Evolutionary conservation across 2,329 filamentous ascomycete genomes (phyloP), one percentile per base, ranked within the genome.

Genomic region (Arthrinium phaeospermum): DNA sequence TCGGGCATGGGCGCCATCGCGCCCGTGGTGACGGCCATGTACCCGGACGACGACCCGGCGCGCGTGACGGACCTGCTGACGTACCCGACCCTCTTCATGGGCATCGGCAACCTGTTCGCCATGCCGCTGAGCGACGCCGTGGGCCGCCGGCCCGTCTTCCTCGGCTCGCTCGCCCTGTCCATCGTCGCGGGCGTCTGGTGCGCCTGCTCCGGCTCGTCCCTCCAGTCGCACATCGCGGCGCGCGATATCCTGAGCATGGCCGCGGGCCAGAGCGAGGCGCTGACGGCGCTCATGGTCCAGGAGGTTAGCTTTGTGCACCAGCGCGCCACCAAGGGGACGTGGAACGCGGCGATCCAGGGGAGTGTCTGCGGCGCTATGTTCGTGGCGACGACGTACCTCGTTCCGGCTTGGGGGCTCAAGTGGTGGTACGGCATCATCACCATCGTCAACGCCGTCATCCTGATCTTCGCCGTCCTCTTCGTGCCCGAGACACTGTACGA

Each of bases 51-150:
- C n/a, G 68, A 76, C 13, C 71, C 72, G 22, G 64, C 71, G 14
- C 69, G 72, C 24, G 73, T 74, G n/a, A 78, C 71, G 14, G 76
- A 78, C 49, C 74, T 82, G 24, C 77, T 81, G 75, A 82, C 79
- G 1, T 81, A 78, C 57, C 79, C 80, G 0, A 76, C 75, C 0
- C 75, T 81, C 1, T 77, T 79, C 61, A 74, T 77, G 71, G 77
- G 78, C 19, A 69, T 79, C 27, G 76, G 76, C 5, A 78, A 79
- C 69, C 47, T 82, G n/a, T 72, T 82, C 22, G 77, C 78, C n/a
- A 81, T 82, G 79, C 81, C 81, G 7, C 71, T 82, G n/a, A 77
- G 79, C 8, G 73, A 79, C 19, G 76, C 79, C 8, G 74, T 82
- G 37, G 80, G 81, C 45, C 78, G 80, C 2, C 78, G 80, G 4